Evolutionary conservation across 495 filamentous ascomycete species (phyloP).

Genomic region (Penicillium flavigenum): DNA sequence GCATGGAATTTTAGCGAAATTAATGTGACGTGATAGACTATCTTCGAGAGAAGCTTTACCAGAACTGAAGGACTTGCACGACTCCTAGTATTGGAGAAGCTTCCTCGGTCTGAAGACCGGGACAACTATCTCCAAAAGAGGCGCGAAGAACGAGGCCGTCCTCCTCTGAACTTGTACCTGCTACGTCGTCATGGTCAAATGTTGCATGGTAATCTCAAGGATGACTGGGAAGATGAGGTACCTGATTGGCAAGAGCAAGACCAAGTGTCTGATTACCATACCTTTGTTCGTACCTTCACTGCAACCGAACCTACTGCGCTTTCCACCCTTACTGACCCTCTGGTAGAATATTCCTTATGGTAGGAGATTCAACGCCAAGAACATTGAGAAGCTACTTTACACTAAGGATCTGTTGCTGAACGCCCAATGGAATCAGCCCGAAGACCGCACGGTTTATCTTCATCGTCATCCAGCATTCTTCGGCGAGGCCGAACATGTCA

Average conservation of each 20-base stretch:
- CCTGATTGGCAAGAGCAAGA: slow-evolving; percentile 76
- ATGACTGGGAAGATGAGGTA: slow-evolving; percentile 68
- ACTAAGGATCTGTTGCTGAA: slow-evolving; percentile 80
- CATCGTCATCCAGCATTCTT: slow-evolving; percentile 80
- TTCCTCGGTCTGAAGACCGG: slow-evolving; percentile 63
- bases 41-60: slow-evolving; percentile 76
- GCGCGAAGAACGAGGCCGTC: slow-evolving; percentile 66
- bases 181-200: slow-evolving; percentile 21
- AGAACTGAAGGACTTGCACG: slow-evolving; percentile 74
- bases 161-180: slow-evolving; percentile 30
- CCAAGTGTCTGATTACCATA: slow-evolving; percentile 74
- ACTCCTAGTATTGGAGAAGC: slow-evolving; percentile 73
- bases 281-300: slow-evolving; percentile 46
- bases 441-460: slow-evolving; percentile 67
- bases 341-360: slow-evolving; percentile 69
- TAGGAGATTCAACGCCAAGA: slow-evolving; percentile 62
- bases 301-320: not conserved
- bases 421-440: slow-evolving; percentile 77
- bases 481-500: slow-evolving; percentile 63
- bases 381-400: slow-evolving; percentile 75
- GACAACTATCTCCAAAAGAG: slow-evolving; percentile 65
- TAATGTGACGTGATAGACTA: slow-evolving; percentile 49
- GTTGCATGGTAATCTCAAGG: slow-evolving; percentile 64
- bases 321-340: slow-evolving; percentile 1
- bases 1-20: not conserved